These are phyloP conservation scores for Jatropha curcas DNA, from an alignment of 345 rosid genomes.

Conservation along the genomic window DNA sequence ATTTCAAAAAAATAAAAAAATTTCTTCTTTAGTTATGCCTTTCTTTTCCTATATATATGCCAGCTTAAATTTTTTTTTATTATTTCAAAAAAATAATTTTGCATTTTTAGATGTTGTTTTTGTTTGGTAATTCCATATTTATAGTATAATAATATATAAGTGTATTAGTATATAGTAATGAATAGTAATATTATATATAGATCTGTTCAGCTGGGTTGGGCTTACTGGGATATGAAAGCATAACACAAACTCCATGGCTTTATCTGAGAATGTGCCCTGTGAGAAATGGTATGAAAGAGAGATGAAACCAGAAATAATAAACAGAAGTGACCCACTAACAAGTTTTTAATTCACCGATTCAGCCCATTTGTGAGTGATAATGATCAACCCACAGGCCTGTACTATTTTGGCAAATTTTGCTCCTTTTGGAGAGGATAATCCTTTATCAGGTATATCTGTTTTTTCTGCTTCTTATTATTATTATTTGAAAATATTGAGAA, in stretches of 20 bases:
- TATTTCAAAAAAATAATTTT: too few species aligned
- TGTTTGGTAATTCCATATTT: too few species aligned
- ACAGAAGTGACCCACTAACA: conserved; percentile 45
- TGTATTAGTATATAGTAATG: too few species aligned
- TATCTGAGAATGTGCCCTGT: conserved; percentile 62
- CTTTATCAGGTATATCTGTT: conserved; percentile 51
- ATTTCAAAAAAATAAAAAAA: too few species aligned
- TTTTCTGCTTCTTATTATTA: too few species aligned
- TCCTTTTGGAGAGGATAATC: conserved; percentile 53
- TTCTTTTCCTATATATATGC: too few species aligned
- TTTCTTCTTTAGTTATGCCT: too few species aligned
- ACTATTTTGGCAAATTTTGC: conserved; percentile 65
- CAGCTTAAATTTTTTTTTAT: too few species aligned
- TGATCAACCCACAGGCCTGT: conserved; percentile 59
- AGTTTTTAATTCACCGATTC: conserved; percentile 46
- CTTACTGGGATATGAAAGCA: conserved; percentile 62
- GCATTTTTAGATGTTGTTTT: too few species aligned
- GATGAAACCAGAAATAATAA: conserved; percentile 43
- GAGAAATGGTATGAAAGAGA: conserved; percentile 62
- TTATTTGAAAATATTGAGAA: too few species aligned
- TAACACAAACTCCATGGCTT: conserved; percentile 59
- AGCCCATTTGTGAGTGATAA: conserved; percentile 61
- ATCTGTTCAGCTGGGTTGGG: conserved; percentile 62
- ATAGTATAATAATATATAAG: too few species aligned
- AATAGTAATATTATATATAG: too few species aligned